A percentile compares a stretch with the other conserved stretches of the same genome.
phyloP scores from a whole-genome alignment of 495 filamentous ascomycete genomes.

The Penicillium coffeae region DNA sequence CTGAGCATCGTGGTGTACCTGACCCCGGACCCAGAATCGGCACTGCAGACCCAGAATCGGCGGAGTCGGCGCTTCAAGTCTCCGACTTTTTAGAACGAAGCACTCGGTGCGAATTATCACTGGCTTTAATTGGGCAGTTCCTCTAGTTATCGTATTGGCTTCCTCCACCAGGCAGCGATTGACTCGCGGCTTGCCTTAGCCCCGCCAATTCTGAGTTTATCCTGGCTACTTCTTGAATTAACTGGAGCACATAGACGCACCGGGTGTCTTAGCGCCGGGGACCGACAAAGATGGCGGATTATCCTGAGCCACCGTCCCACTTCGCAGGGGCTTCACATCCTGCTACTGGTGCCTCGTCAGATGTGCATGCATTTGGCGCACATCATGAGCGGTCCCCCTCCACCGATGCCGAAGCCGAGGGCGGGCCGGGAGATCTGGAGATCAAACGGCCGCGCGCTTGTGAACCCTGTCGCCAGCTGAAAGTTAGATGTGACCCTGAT shows the following conservation, averaged over 20 bases:
- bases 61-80: conserved; percentile 9
- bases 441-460: conserved; percentile 83
- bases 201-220: neutral
- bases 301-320: conserved; percentile 30
- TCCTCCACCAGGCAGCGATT: neutral
- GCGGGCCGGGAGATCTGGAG: conserved; percentile 43
- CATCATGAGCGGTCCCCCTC: conserved; percentile 3
- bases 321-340: too few species aligned
- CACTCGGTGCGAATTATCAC: neutral
- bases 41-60: conserved; percentile 8
- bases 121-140: neutral
- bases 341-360: too few species aligned
- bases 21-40: neutral
- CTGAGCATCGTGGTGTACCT: neutral
- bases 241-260: too few species aligned
- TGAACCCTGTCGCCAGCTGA: conserved; percentile 84
- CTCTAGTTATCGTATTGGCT: too few species aligned
- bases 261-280: too few species aligned
- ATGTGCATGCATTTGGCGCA: neutral
- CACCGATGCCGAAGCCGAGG: conserved; percentile 30
- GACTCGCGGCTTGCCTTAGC: neutral
- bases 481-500: conserved; percentile 82
- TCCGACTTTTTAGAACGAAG: neutral
- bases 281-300: conserved; percentile 14
- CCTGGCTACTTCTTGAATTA: too few species aligned